A percentile compares a stretch with the other conserved stretches of the same genome.
These are phyloP conservation scores for Phytophthora palmivora DNA, from an alignment of 352 stramenopile genomes.

Conservation along the genomic window DNA sequence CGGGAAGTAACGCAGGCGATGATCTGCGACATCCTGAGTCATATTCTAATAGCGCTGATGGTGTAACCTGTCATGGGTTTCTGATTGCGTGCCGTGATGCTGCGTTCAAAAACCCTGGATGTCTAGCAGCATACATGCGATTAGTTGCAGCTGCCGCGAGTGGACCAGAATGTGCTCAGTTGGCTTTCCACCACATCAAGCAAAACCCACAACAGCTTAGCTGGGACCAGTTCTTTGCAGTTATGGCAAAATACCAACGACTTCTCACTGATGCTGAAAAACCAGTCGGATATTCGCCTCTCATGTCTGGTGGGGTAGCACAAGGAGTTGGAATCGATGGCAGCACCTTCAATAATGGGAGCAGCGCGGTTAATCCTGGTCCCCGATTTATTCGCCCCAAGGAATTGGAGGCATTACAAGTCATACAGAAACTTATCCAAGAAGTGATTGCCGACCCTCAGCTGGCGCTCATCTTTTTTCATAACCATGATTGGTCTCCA, in stretches of 20 bases:
- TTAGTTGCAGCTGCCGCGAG: constrained; percentile 72
- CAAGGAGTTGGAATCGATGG: constrained; percentile 40
- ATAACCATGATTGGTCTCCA: constrained; percentile 87
- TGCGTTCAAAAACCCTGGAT: constrained; percentile 79
- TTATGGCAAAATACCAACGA: constrained; percentile 88
- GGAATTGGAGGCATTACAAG: constrained; percentile 83
- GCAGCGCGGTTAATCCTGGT: constrained; percentile 38
- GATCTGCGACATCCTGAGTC: constrained; percentile 30
- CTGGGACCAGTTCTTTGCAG: constrained; percentile 87
- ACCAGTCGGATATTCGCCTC: constrained; percentile 40
- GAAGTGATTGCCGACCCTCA: constrained; percentile 77
- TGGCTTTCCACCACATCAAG: constrained; percentile 89
- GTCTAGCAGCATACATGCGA: constrained; percentile 76
- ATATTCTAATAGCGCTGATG: constrained; percentile 27
- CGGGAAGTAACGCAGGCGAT: constrained; percentile 29
- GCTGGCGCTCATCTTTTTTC: constrained; percentile 84
- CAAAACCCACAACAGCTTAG: constrained; percentile 80
- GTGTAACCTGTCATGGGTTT: constrained; percentile 67
- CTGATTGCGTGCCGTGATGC: constrained; percentile 74
- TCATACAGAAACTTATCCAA: constrained; percentile 84
- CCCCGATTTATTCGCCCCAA: constrained; percentile 82
- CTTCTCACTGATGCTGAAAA: constrained; percentile 80
- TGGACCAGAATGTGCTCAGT: constrained; percentile 73
- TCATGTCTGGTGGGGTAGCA: constrained; percentile 44
- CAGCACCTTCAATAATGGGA: constrained; percentile 32